phyloP scores from a whole-genome alignment of 176 grass and related monocot species.

The Musa itinerans region DNA sequence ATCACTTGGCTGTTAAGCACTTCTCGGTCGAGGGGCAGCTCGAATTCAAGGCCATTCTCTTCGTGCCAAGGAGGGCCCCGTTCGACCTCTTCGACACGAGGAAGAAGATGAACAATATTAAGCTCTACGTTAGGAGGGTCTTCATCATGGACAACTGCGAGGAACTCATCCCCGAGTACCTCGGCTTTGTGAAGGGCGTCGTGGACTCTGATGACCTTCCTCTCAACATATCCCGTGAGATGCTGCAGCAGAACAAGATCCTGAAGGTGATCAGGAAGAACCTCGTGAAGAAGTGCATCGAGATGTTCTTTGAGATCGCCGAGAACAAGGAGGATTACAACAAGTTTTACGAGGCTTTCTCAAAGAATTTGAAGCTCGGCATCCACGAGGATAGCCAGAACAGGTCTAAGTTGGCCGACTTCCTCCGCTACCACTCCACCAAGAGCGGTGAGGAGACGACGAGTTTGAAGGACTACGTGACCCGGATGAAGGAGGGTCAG shows the following conservation, averaged over 20 bases:
- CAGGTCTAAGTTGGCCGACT: conserved; percentile 44
- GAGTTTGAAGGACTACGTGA: conserved; percentile 58
- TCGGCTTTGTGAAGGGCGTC: conserved; percentile 46
- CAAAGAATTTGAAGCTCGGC: conserved; percentile 52
- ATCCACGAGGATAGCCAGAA: conserved; percentile 52
- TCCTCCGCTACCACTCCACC: conserved; percentile 38
- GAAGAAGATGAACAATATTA: conserved; percentile 60
- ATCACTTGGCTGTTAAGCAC: conserved; percentile 58
- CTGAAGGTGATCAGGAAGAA: conserved; percentile 51
- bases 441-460: conserved; percentile 48
- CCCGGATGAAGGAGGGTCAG: conserved; percentile 40
- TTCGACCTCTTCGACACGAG: conserved; percentile 48
- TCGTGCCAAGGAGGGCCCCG: conserved; percentile 43
- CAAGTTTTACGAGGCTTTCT: conserved; percentile 67
- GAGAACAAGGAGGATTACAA: conserved; percentile 43
- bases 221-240: conserved; percentile 45
- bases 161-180: conserved; percentile 57
- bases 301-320: conserved; percentile 54
- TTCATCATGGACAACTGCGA: conserved; percentile 68
- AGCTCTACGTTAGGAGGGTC: conserved; percentile 55
- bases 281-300: conserved; percentile 44
- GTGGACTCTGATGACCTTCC: conserved; percentile 58
- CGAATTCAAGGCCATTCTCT: conserved; percentile 52
- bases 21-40: conserved; percentile 52
- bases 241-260: conserved; percentile 61